These are phyloP conservation scores for Erythrobasidium hasegawianum DNA, from an alignment of 1,284 basidiomycete species.

Conservation along the genomic window DNA sequence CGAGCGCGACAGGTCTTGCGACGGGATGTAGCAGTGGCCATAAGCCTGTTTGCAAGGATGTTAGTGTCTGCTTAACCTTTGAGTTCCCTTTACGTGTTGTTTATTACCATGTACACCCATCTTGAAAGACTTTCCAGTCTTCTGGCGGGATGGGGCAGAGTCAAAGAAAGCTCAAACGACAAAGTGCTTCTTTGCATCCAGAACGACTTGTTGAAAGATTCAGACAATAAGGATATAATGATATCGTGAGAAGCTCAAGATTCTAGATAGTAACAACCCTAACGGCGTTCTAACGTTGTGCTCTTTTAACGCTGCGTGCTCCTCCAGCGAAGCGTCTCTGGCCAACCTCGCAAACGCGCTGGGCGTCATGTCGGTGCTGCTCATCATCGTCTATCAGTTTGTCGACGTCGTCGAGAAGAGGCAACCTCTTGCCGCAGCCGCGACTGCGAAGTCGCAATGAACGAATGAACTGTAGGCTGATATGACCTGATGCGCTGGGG, in stretches of 20 bases:
- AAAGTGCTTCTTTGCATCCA: too few species aligned
- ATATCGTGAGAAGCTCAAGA: conserved; percentile 20
- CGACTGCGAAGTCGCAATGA: conserved; percentile 12
- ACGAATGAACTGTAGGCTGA: background rate
- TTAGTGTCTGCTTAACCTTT: background rate
- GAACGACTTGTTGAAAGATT: background rate
- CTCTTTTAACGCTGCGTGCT: conserved; percentile 57
- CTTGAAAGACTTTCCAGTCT: conserved; percentile 3
- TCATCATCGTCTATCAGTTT: conserved; percentile 80
- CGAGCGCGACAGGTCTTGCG: conserved; percentile 73
- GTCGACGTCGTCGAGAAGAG: conserved; percentile 70
- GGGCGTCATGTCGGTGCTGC: conserved; percentile 74
- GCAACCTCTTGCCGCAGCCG: conserved; percentile 22
- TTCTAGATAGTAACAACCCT: background rate
- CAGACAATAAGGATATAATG: conserved; percentile 1
- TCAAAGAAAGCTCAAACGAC: background rate
- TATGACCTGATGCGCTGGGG: too few species aligned
- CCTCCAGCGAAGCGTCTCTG: conserved; percentile 63
- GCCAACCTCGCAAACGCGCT: conserved; percentile 78
- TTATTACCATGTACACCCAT: conserved; percentile 33
- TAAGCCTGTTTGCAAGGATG: conserved; percentile 57
- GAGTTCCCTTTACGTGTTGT: background rate
- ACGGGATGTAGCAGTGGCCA: conserved; percentile 89
- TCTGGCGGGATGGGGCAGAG: background rate
- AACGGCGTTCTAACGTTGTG: background rate